phyloP scores from a whole-genome alignment of 2,329 filamentous ascomycete species.

The Amauroascus niger region DNA sequence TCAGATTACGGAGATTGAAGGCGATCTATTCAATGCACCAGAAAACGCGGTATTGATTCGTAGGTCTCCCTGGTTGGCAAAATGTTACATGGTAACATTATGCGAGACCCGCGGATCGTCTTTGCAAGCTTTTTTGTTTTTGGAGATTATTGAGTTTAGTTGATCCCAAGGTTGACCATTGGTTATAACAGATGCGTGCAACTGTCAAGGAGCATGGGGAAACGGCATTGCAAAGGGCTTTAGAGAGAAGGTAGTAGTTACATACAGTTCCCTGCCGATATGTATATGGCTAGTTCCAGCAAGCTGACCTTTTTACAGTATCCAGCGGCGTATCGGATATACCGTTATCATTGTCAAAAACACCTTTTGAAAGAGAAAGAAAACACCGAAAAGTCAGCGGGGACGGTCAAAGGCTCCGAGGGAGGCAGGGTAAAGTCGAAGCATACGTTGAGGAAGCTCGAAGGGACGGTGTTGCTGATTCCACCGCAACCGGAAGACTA shows the following conservation, averaged over 20 bases:
- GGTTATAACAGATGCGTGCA: conserved; percentile 44
- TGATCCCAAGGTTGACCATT: neutral
- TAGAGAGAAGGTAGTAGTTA: conserved; percentile 27
- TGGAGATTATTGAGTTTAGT: neutral
- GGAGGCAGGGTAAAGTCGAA: neutral
- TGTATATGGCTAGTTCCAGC: neutral
- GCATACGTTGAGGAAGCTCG: conserved; percentile 20
- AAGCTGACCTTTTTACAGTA: conserved; percentile 31
- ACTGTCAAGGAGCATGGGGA: conserved; percentile 49
- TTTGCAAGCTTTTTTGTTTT: neutral
- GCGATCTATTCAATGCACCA: conserved; percentile 47
- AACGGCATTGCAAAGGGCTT: conserved; percentile 49
- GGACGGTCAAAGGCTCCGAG: neutral
- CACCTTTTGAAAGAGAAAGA: conserved; percentile 9
- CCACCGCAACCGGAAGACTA: conserved; percentile 38
- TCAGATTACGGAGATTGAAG: conserved; percentile 27
- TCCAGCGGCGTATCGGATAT: conserved; percentile 42
- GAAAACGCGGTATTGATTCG: conserved; percentile 44
- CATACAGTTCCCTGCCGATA: neutral
- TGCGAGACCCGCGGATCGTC: no score
- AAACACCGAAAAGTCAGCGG: neutral
- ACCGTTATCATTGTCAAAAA: conserved; percentile 41
- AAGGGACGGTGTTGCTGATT: conserved; percentile 47
- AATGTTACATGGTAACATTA: neutral
- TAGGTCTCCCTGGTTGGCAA: conserved; percentile 24